phyloP scores from a whole-genome alignment of 176 grass and related monocot species.

The Rhynchospora breviuscula region DNA sequence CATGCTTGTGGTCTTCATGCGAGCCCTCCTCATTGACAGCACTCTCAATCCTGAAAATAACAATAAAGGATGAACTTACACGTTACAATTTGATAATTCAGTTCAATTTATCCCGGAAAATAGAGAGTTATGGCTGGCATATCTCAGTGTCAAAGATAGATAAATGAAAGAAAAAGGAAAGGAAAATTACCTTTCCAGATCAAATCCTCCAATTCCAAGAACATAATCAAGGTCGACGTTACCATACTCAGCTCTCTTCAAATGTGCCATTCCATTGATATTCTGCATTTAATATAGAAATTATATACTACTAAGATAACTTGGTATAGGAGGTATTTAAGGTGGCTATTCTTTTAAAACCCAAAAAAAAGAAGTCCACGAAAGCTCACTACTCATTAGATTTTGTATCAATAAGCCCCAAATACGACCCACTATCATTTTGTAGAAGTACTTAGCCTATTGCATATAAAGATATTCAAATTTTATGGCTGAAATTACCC shows the following conservation, averaged over 20 bases:
- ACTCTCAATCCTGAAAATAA: conserved; percentile 86
- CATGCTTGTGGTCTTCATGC: conserved; percentile 57
- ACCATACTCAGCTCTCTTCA: conserved; percentile 79
- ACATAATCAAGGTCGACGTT: conserved; percentile 97
- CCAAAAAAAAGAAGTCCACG: background rate
- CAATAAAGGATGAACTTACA: conserved; percentile 4
- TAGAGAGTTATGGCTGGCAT: background rate
- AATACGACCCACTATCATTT: background rate
- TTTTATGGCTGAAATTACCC: conserved; percentile 27
- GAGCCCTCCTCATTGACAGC: conserved; percentile 64
- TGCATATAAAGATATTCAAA: background rate
- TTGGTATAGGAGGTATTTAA: background rate
- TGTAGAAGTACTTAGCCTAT: background rate
- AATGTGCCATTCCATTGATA: conserved; percentile 88
- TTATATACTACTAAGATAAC: background rate
- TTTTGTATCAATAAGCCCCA: background rate
- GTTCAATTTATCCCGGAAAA: background rate
- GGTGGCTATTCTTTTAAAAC: background rate
- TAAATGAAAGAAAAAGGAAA: background rate
- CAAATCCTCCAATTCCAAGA: conserved; percentile 99
- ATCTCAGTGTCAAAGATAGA: background rate
- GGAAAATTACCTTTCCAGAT: conserved; percentile 75
- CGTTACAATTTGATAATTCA: background rate
- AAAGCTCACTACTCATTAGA: background rate
- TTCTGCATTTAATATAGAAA: conserved; percentile 45